phyloP scores from a whole-genome alignment of 495 filamentous ascomycete genomes.

The Hyaloscypha variabilis region DNA sequence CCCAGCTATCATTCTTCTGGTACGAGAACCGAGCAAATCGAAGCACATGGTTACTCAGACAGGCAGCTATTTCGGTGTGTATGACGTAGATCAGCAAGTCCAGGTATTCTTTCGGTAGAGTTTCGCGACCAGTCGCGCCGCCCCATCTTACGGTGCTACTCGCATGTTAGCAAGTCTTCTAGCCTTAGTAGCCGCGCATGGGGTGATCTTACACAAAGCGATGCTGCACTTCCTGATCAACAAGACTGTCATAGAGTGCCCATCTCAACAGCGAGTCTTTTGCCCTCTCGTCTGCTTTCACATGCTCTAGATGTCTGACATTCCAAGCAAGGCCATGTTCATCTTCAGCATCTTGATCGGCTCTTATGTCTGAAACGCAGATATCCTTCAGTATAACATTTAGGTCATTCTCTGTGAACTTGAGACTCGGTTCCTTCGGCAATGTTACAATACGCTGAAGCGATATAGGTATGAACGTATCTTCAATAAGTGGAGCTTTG shows the following conservation, averaged over 20 bases:
- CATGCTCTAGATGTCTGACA: too few relatives aligned
- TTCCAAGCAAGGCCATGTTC: background rate
- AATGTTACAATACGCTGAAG: background rate
- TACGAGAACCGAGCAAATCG: background rate
- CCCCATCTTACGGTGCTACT: background rate
- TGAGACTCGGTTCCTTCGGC: background rate
- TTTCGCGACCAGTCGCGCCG: too few relatives aligned
- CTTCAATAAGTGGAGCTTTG: background rate
- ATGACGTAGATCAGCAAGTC: background rate
- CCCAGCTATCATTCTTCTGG: background rate
- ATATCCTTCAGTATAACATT: background rate
- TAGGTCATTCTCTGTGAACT: background rate
- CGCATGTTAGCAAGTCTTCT: background rate
- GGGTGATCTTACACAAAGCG: background rate
- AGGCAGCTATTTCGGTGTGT: background rate
- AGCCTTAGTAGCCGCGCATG: background rate
- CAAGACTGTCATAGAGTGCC: conserved; percentile 5
- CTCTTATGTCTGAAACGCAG: background rate
- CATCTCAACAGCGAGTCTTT: background rate
- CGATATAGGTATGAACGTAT: background rate
- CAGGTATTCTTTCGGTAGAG: background rate
- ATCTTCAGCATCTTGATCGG: background rate
- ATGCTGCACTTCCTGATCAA: background rate
- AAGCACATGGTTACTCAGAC: background rate
- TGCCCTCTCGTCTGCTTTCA: background rate